Percentiles rank a stretch among this genome's conserved stretches.
Conservation (phyloP, 148 eudicot genomes). For the Agrostemma githago region DNA sequence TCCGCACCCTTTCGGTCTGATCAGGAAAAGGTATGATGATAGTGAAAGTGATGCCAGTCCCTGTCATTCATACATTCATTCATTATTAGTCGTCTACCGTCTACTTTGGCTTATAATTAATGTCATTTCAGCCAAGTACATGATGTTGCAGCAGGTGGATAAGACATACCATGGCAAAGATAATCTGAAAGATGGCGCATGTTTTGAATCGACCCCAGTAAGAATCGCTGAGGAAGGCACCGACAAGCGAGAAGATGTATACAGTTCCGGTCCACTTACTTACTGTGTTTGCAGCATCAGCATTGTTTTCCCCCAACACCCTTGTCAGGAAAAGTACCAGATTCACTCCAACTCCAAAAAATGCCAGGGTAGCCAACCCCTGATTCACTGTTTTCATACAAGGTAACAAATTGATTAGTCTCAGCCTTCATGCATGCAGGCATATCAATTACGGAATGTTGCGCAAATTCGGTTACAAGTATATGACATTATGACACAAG, state of each 20-base stretch:
- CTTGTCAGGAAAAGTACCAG: conserved; percentile 77
- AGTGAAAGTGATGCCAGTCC: conserved; percentile 57
- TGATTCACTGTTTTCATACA: conserved; percentile 63
- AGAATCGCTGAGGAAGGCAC: conserved; percentile 87
- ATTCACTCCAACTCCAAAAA: conserved; percentile 93
- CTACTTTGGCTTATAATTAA: no score
- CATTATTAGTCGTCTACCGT: not conserved
- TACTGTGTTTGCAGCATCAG: conserved; percentile 82
- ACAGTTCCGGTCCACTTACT: conserved; percentile 98
- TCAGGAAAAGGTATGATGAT: conserved; percentile 55
- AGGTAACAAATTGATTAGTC: not conserved
- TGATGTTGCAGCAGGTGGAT: not conserved
- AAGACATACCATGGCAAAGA: conserved; percentile 61
- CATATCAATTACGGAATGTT: not conserved
- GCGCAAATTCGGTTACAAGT: not conserved
- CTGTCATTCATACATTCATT: conserved; percentile 32
- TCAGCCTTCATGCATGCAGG: not conserved
- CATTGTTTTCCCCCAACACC: conserved; percentile 71
- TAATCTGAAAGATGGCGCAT: conserved; percentile 73
- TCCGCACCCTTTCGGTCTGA: conserved; percentile 74
- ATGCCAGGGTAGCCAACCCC: conserved; percentile 86
- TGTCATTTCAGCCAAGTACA: not conserved
- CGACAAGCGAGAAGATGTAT: conserved; percentile 84
- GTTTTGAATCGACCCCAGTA: conserved; percentile 94
- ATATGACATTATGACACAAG: not conserved